These are phyloP conservation scores for Tieghemostelium lacteum DNA, from an alignment of 78 protist species.

Conservation along the genomic window DNA sequence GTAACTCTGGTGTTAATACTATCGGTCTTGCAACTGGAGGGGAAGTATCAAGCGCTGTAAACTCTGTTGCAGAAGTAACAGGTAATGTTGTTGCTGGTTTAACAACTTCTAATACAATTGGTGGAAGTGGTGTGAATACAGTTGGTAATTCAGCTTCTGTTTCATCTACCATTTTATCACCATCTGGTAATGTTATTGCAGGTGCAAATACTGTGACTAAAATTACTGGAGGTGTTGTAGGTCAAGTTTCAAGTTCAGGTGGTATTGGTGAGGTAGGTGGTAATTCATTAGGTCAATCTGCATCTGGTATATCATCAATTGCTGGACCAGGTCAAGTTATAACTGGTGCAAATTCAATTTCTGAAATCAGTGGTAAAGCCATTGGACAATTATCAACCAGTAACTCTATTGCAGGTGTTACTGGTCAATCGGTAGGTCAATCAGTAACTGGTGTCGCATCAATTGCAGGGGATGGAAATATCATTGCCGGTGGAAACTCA, in stretches of 20 bases:
- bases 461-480: neutral
- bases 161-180: neutral
- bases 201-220: neutral
- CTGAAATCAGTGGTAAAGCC: neutral
- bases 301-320: neutral
- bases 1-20: neutral
- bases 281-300: neutral
- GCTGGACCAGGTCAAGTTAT: neutral
- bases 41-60: too few species aligned
- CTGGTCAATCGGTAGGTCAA: neutral
- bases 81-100: constrained; percentile 4
- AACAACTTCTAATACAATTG: neutral
- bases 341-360: neutral
- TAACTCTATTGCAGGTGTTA: neutral
- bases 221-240: neutral
- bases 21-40: neutral
- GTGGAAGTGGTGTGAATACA: neutral
- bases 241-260: neutral
- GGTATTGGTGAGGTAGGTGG: neutral
- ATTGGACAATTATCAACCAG: neutral
- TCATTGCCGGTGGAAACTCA: neutral
- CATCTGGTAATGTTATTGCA: neutral
- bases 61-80: neutral
- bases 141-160: neutral
- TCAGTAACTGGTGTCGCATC: neutral